These are phyloP conservation scores for Pinus taeda DNA, from an alignment of 75 land plant genomes.

Conservation along the genomic window DNA sequence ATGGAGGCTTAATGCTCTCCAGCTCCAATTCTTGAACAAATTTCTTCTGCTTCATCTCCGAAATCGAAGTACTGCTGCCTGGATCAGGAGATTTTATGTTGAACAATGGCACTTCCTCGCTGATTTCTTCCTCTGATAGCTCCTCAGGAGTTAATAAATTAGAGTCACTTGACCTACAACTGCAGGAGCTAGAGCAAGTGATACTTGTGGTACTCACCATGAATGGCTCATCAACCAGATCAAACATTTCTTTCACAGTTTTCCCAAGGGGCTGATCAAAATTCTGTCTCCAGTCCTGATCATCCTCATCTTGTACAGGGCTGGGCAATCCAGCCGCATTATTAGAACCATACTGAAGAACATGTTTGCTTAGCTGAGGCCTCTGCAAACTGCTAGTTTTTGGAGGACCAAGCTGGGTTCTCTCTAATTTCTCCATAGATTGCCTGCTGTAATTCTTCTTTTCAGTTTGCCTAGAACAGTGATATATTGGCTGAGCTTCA, in stretches of 20 bases:
- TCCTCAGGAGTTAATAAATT: background rate
- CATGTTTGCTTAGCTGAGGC: conserved; percentile 2
- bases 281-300: background rate
- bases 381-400: background rate
- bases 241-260: background rate
- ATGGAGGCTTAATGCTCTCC: background rate
- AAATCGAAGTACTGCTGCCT: background rate
- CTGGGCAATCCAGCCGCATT: conserved; percentile 3
- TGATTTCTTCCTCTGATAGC: no score
- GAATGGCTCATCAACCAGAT: background rate
- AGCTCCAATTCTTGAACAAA: background rate
- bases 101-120: no score
- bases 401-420: background rate
- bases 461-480: no score
- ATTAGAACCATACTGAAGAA: background rate
- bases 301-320: conserved; percentile 8
- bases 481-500: background rate
- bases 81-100: background rate
- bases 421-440: background rate
- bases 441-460: background rate
- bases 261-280: background rate
- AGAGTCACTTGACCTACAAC: background rate
- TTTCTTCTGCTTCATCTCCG: background rate
- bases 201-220: background rate
- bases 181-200: background rate